Conservation (phyloP, 176 grass and related monocot species). For the sorghum (Sorghum bicolor) region Sorghum_bicolor_NCBIv3 NC_012876.2:41588001-41588500, state of each 20-base stretch:
- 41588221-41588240: constrained; percentile 49
- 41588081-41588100: not conserved
- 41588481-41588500: constrained; percentile 63
- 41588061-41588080: not conserved
- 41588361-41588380: constrained; percentile 40
- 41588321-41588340: constrained; percentile 26
- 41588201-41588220: constrained; percentile 31
- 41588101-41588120: not conserved
- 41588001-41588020: not conserved
- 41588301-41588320: not conserved
- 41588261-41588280: constrained; percentile 21
- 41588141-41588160: constrained; percentile 24
- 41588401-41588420: constrained; percentile 39
- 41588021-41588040: not conserved
- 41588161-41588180: not conserved
- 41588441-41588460: constrained; percentile 65
- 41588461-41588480: constrained; percentile 58
- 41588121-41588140: constrained; percentile 30
- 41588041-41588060: not conserved
- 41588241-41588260: constrained; percentile 34
- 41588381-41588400: constrained; percentile 41
- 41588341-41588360: constrained; percentile 40
- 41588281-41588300: constrained; percentile 21
- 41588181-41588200: constrained; percentile 19
- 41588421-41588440: constrained; percentile 24